Percentiles rank a stretch among this genome's conserved stretches.
These are phyloP conservation scores for Phytophthora europaea DNA, from an alignment of 352 stramenopile genomes.

Conservation along the genomic window DNA sequence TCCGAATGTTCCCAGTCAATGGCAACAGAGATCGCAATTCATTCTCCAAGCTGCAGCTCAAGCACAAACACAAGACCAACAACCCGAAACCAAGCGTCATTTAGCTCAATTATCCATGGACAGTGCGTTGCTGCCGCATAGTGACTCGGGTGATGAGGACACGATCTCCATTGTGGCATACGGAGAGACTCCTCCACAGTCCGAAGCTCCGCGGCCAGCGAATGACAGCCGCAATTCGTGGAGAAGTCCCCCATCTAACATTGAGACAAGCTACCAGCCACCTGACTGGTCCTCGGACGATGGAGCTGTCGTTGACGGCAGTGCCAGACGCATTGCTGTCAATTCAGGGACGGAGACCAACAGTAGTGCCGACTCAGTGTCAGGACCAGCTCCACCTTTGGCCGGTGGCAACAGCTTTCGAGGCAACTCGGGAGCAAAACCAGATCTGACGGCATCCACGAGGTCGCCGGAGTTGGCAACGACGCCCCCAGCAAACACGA, in stretches of 20 bases:
- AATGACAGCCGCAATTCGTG: conserved; percentile 25
- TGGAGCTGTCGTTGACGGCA: conserved; percentile 24
- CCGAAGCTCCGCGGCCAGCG: conserved; percentile 2
- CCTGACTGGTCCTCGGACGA: conserved; percentile 36
- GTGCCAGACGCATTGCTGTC: conserved; percentile 33
- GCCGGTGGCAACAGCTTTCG: conserved; percentile 37
- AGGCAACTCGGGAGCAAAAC: conserved; percentile 16
- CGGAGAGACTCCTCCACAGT: conserved; percentile 11
- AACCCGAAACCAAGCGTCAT: no score
- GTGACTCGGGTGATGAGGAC: conserved; percentile 23
- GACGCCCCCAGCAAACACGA: conserved; percentile 21
- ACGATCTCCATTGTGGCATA: conserved; percentile 40
- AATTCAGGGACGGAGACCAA: conserved; percentile 15
- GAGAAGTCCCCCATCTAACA: conserved; percentile 16
- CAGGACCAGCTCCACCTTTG: conserved; percentile 15
- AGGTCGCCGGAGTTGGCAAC: conserved; percentile 15
- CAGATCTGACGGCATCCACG: conserved; percentile 13
- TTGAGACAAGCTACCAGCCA: conserved; percentile 24
- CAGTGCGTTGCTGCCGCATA: conserved; percentile 26
- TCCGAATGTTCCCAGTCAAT: conserved; percentile 5
- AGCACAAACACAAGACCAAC: conserved; percentile 7
- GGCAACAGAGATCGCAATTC: conserved; percentile 4
- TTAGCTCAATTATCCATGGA: conserved; percentile 22
- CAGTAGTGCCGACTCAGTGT: conserved; percentile 1
- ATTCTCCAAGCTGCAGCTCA: conserved; percentile 25